Base-by-base conservation (phyloP, 495 filamentous ascomycete genomes). In the Thermochaetoides thermophila region DNA sequence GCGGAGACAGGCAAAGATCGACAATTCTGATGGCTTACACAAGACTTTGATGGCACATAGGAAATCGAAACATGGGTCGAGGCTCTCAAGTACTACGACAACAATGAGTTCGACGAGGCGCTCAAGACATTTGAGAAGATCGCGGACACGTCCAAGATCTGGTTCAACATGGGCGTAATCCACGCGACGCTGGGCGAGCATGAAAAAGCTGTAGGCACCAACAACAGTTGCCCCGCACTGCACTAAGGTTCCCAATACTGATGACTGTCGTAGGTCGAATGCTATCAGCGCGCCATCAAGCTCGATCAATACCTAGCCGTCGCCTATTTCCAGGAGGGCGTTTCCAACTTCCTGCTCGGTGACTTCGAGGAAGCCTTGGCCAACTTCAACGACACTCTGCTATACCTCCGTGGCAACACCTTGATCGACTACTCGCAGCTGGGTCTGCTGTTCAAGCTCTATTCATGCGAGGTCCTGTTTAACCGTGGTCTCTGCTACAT, bases 31-130 rank as follows among this genome's bases (percentile, higher is more conserved):
- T n/a, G n/a, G n/a, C n/a, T n/a, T n/a, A n/a, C n/a, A n/a, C n/a
- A n/a, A n/a, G n/a, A n/a, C n/a, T n/a, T n/a, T n/a, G n/a, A n/a
- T n/a, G n/a, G n/a, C n/a, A n/a, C n/a, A n/a, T n/a, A 97, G 86
- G 91, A 96, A 79, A 96, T 99, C 59, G 86, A 96, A 65, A 89
- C 82, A 21, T 99, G 89, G 89, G 91, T 96, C 39, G 68, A 76
- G 53, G 89, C 89, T 46, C 73, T 96, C 17, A 76, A 69, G 35
- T 76, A 79, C 49, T 99, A 96, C 61, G 89, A 99, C 59, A 82
- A 83, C 52, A 87, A 94, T 61, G 83, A 96, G 46, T 96, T 91
- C 56, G 89, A 94, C 40, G 72, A 81, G 40, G 71, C 91, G 4
- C 55, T 96, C 37, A 70, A 70, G 44, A 66, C 74, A 35, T 99